Evolutionary conservation across 2,329 filamentous ascomycete genomes (phyloP), one percentile per base, ranked within the genome.

Genomic region (Byssothecium circinans): DNA sequence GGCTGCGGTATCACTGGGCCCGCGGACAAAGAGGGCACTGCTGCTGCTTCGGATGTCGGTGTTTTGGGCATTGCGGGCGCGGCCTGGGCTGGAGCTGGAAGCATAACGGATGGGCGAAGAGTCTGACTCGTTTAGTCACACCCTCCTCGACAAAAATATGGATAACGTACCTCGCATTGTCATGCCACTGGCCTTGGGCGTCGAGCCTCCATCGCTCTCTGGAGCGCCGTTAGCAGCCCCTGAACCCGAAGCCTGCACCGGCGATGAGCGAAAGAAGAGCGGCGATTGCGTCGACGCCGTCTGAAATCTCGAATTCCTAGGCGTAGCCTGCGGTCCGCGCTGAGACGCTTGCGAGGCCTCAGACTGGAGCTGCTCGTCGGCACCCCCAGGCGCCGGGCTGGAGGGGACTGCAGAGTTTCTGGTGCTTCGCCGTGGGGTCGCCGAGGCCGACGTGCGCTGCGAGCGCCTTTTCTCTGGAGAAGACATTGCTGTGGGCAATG

Each of bases 41-140:
- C 86, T 90, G 65, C 90, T 89, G 69, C 88, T 95, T 59, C 83
- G 83, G 52, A 89, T 78, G 66, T 92, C 85, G 43, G 88, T 86
- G 56, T 86, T 84, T 42, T 77, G 76, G 40, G 81, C 78, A 54
- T 81, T 73, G 43, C 75, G 73, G 41, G 66, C 78, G 64, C 83
- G 83, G n/a, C 83, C 85, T 20, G 90, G 89, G 65, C 89, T 95
- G 30, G 92, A 96, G 71, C 90, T 96, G 29, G 90, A 85, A 47
- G 89, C 89, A 68, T 96, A 97, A 69, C 86, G 84, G 58, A 97
- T 89, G 1, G 92, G 92, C 1, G 92, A 97, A 0, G 92, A 97
- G 64, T 91, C 92, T 96, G 58, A 2, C 11, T 2, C 41, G 15
- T 8, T 43, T 17, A 52, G 43, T 64, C 44, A 70, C 22, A 4